Conservation (phyloP, 768 basidiomycete species). For the Auricularia heimuer region DNA sequence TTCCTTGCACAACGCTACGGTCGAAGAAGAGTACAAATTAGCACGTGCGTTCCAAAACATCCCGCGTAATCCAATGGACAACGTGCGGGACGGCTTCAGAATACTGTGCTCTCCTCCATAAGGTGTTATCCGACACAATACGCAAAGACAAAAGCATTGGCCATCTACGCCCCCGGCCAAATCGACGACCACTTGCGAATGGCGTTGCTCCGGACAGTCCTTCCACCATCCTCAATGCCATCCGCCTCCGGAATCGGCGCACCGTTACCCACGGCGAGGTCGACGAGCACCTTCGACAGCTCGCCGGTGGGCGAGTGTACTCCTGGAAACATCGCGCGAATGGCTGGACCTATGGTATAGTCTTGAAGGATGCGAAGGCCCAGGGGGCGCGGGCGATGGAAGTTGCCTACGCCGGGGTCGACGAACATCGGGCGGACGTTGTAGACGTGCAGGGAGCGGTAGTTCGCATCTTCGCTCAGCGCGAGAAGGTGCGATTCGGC, state of each 20-base stretch:
- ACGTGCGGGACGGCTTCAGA: too few relatives aligned
- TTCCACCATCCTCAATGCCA: conserved; percentile 21
- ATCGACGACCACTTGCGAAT: conserved; percentile 2
- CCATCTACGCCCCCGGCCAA: background rate
- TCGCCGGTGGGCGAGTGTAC: conserved; percentile 12
- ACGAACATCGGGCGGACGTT: conserved; percentile 17
- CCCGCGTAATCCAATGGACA: too few relatives aligned
- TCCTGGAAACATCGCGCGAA: background rate
- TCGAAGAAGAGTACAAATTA: too few relatives aligned
- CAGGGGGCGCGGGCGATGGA: background rate
- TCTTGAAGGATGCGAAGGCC: background rate
- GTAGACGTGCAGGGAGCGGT: conserved; percentile 12
- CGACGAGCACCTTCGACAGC: conserved; percentile 15
- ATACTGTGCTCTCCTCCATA: too few relatives aligned
- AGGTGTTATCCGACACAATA: too few relatives aligned
- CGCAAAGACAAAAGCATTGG: too few relatives aligned
- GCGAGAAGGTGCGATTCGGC: conserved; percentile 14
- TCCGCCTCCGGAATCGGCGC: conserved; percentile 12
- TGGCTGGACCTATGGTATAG: background rate
- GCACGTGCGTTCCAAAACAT: too few relatives aligned
- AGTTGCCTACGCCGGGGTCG: background rate
- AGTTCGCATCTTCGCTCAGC: conserved; percentile 7
- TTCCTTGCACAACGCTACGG: too few relatives aligned
- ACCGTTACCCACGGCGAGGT: conserved; percentile 18
- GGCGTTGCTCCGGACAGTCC: conserved; percentile 11